Evolutionary conservation across 176 grass and related monocot genomes (phyloP).

Genomic region (Typha latifolia): DNA sequence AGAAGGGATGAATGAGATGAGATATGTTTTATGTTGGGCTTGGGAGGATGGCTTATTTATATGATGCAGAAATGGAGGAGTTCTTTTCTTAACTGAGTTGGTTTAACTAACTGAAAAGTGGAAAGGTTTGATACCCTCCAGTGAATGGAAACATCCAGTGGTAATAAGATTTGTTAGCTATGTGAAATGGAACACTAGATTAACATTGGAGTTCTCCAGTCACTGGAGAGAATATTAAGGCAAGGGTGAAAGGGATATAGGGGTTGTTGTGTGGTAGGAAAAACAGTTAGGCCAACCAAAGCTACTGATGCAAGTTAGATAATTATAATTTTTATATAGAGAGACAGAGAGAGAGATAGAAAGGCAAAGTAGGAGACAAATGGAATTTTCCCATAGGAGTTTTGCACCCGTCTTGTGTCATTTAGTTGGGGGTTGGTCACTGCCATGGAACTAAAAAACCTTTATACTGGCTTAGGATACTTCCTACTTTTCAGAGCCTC

Average conservation of each 20-base stretch:
- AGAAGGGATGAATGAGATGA: not conserved
- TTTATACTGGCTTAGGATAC: too few species aligned
- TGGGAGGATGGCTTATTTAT: conserved; percentile 1
- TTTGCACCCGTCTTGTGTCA: not conserved
- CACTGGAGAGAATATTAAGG: not conserved
- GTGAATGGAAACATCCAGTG: too few species aligned
- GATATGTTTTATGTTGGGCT: not conserved
- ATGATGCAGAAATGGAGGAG: not conserved
- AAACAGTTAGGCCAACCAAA: not conserved
- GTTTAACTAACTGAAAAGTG: not conserved
- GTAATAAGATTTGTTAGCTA: too few species aligned
- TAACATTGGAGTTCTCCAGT: too few species aligned
- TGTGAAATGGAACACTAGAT: too few species aligned
- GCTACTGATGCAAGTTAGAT: too few species aligned
- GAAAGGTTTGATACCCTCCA: too few species aligned
- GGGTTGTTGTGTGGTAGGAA: not conserved
- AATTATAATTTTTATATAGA: too few species aligned
- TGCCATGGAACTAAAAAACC: conserved; percentile 1
- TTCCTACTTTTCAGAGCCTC: too few species aligned
- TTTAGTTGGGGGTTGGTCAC: conserved; percentile 9
- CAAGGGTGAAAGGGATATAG: not conserved
- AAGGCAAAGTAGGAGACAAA: too few species aligned
- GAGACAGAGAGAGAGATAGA: not conserved
- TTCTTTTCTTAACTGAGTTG: not conserved
- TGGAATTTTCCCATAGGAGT: not conserved